A percentile compares a stretch with the other conserved stretches of the same genome.
Conservation (phyloP, 2,329 filamentous ascomycete genomes). For the Fusarium penzigii region DNA sequence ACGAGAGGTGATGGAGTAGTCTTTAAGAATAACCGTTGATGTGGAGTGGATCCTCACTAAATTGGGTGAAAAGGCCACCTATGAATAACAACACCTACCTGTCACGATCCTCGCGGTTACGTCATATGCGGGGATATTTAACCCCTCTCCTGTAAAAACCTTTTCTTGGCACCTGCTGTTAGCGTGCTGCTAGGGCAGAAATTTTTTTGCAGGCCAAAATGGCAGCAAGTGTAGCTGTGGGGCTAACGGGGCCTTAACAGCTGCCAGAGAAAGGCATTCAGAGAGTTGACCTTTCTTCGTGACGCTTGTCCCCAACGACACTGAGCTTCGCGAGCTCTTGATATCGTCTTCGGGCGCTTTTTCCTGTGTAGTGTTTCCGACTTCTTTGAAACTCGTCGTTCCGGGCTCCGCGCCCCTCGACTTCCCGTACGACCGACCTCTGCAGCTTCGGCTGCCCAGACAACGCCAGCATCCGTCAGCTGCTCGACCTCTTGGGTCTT, state of each 20-base stretch:
- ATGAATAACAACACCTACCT: too few relatives aligned
- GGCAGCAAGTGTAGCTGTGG: conserved; percentile 1
- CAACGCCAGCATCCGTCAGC: too few relatives aligned
- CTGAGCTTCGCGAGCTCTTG: conserved; percentile 10
- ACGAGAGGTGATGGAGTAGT: too few relatives aligned
- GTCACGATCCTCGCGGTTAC: too few relatives aligned
- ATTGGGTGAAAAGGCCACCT: too few relatives aligned
- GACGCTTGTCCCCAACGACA: neutral
- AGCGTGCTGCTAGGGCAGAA: neutral
- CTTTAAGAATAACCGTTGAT: too few relatives aligned
- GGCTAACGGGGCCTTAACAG: conserved; percentile 7
- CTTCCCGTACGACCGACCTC: conserved; percentile 13
- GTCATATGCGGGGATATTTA: too few relatives aligned
- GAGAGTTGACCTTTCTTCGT: conserved; percentile 12
- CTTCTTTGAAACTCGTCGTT: conserved; percentile 5
- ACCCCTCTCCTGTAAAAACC: conserved; percentile 1
- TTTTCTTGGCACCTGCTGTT: conserved; percentile 3
- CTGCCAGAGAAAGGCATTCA: conserved; percentile 9
- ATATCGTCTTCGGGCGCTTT: conserved; percentile 9
- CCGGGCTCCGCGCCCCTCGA: conserved; percentile 7
- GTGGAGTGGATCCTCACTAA: too few relatives aligned
- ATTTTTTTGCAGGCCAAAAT: conserved; percentile 1
- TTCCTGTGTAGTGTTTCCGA: conserved; percentile 4
- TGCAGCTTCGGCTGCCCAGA: conserved; percentile 10
- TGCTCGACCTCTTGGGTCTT: neutral